Conservation (phyloP, 1,284 basidiomycete species). For the Fistulinella staudtii region DNA sequence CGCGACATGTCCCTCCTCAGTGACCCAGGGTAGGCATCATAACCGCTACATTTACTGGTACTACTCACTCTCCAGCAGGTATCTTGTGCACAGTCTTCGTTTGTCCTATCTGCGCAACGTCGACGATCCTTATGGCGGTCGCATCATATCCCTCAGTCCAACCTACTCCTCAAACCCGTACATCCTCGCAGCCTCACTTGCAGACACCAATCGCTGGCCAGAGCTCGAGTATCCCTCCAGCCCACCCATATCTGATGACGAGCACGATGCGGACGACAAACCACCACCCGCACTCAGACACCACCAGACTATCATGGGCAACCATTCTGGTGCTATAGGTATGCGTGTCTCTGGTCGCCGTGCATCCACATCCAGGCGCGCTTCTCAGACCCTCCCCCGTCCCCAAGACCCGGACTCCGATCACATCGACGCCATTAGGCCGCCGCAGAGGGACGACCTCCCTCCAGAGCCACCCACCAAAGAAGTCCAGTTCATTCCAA, state of each 20-base stretch:
- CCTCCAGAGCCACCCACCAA: constrained; percentile 39
- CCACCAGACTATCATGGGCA: constrained; percentile 82
- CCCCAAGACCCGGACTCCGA: constrained; percentile 6
- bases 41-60: background rate
- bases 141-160: constrained; percentile 75
- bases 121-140: constrained; percentile 77
- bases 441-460: constrained; percentile 33
- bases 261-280: constrained; percentile 39
- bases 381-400: constrained; percentile 37
- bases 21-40: constrained; percentile 48
- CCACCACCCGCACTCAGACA: constrained; percentile 59
- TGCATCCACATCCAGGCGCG: constrained; percentile 45
- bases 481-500: constrained; percentile 61
- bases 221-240: constrained; percentile 69
- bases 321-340: constrained; percentile 57
- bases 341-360: constrained; percentile 64
- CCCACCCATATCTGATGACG: constrained; percentile 67
- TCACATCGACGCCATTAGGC: background rate
- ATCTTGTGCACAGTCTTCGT: constrained; percentile 80
- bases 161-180: constrained; percentile 77
- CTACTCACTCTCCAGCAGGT: constrained; percentile 44
- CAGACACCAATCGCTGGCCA: constrained; percentile 79
- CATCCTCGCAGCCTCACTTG: constrained; percentile 71
- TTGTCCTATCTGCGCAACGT: constrained; percentile 85
- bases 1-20: constrained; percentile 59